Evolutionary conservation across 192 early-diverging fungal genomes (phyloP).

Genomic region (Pilaira anomala): DNA sequence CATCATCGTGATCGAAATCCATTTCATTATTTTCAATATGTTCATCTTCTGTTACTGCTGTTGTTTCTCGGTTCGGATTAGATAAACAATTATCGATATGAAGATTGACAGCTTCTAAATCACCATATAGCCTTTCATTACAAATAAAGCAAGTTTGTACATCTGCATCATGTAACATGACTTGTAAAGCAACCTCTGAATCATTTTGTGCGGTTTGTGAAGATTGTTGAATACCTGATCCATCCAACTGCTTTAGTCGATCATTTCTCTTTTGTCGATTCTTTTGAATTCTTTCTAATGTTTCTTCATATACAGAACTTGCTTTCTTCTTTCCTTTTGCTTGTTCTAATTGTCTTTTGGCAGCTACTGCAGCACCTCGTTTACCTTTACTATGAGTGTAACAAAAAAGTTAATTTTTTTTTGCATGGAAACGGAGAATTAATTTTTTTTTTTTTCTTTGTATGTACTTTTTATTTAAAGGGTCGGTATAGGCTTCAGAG

Average conservation of each 20-base stretch:
- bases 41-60: slow-evolving; percentile 11
- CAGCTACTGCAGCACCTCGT: slow-evolving; percentile 55
- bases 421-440: neutral
- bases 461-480: slow-evolving; percentile 23
- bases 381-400: slow-evolving; percentile 37
- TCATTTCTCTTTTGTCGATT: slow-evolving; percentile 31
- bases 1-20: slow-evolving; percentile 18
- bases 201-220: slow-evolving; percentile 14
- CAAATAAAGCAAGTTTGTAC: slow-evolving; percentile 66
- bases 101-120: slow-evolving; percentile 58
- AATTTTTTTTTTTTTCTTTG: neutral
- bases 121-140: slow-evolving; percentile 51
- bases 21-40: slow-evolving; percentile 12
- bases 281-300: slow-evolving; percentile 39
- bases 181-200: slow-evolving; percentile 29
- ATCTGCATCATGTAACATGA: slow-evolving; percentile 30
- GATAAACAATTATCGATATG: slow-evolving; percentile 77
- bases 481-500: slow-evolving; percentile 14
- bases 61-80: slow-evolving; percentile 11
- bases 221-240: neutral
- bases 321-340: slow-evolving; percentile 31
- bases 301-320: slow-evolving; percentile 21
- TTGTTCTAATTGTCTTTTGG: slow-evolving; percentile 48
- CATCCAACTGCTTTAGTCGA: slow-evolving; percentile 20
- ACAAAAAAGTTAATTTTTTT: neutral